Evolutionary conservation across 176 grass and related monocot species (phyloP).

Genomic region (sorghum (Sorghum bicolor)): Sorghum_bicolor_NCBIv3 NC_012870.2:5819001-5819500

Average conservation of each 20-base stretch:
- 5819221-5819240: not conserved
- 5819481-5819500: not conserved
- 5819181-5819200: not conserved
- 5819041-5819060: not conserved
- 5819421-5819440: not conserved
- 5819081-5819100: not conserved
- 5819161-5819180: too few relatives aligned
- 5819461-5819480: not conserved
- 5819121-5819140: not conserved
- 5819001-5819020: not conserved
- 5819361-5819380: not conserved
- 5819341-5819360: not conserved
- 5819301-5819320: not conserved
- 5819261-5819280: not conserved
- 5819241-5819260: not conserved
- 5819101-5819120: too few relatives aligned
- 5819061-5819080: not conserved
- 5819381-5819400: not conserved
- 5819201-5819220: not conserved
- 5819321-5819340: conserved; percentile 4
- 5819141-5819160: too few relatives aligned
- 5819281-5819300: too few relatives aligned
- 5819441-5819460: not conserved
- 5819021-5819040: not conserved
- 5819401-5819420: not conserved